These are phyloP conservation scores for Oleoguttula mirabilis DNA, from an alignment of 495 filamentous ascomycete genomes.

Conservation along the genomic window DNA sequence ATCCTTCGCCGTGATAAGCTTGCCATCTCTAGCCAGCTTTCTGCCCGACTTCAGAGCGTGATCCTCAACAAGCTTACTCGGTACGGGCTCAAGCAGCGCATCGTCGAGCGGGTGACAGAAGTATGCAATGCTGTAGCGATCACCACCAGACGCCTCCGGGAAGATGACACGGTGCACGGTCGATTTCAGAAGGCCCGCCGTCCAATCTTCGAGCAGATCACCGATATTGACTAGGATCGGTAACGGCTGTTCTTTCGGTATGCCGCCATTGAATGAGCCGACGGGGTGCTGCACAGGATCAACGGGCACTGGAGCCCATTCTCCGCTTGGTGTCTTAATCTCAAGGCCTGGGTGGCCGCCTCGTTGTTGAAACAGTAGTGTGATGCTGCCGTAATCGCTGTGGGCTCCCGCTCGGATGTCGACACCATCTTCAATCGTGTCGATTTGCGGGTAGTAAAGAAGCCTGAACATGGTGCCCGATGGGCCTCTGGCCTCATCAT, in stretches of 20 bases:
- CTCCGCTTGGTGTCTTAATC: slow-evolving; percentile 48
- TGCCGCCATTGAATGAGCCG: slow-evolving; percentile 24
- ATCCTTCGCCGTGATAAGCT: slow-evolving; percentile 66
- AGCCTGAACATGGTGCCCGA: slow-evolving; percentile 72
- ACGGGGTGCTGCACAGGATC: slow-evolving; percentile 40
- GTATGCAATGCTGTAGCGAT: slow-evolving; percentile 81
- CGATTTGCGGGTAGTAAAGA: slow-evolving; percentile 40
- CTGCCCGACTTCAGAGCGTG: slow-evolving; percentile 26
- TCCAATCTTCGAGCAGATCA: slow-evolving; percentile 86
- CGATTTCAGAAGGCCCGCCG: slow-evolving; percentile 65
- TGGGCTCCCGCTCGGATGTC: slow-evolving; percentile 57
- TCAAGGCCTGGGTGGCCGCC: slow-evolving; percentile 77
- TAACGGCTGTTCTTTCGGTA: slow-evolving; percentile 43
- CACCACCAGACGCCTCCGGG: slow-evolving; percentile 40
- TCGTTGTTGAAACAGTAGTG: slow-evolving; percentile 66
- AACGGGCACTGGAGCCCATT: slow-evolving; percentile 54
- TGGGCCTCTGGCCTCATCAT: slow-evolving; percentile 44
- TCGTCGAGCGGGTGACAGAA: slow-evolving; percentile 78
- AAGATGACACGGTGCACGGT: slow-evolving; percentile 88
- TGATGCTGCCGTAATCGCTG: slow-evolving; percentile 55
- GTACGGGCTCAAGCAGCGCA: slow-evolving; percentile 60
- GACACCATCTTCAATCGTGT: slow-evolving; percentile 11
- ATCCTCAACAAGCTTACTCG: slow-evolving; percentile 47
- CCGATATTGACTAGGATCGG: slow-evolving; percentile 90
- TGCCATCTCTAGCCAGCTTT: slow-evolving; percentile 33